Conservation (phyloP, 805 yeast species). For the Cyberlindnera americana region DNA sequence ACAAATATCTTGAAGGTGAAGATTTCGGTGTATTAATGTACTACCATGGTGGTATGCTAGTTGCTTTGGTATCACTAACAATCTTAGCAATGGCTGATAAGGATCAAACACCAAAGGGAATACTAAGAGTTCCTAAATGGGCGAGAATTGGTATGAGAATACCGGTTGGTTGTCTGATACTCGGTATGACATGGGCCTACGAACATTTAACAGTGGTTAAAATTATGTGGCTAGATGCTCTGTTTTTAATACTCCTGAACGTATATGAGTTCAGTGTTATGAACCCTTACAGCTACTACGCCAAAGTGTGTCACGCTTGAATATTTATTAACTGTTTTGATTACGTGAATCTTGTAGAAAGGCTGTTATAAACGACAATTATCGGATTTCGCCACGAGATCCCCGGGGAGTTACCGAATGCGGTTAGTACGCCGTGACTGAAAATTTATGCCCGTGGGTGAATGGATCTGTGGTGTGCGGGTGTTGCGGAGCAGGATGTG, state of each 20-base stretch:
- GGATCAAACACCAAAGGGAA: slow-evolving; percentile 37
- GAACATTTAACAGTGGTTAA: slow-evolving; percentile 32
- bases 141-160: slow-evolving; percentile 39
- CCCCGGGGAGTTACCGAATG: too few relatives aligned
- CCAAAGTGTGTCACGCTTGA: background rate
- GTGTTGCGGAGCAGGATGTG: too few relatives aligned
- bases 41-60: slow-evolving; percentile 51
- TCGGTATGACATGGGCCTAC: slow-evolving; percentile 43
- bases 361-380: too few relatives aligned
- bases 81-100: slow-evolving; percentile 43
- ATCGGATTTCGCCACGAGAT: too few relatives aligned
- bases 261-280: slow-evolving; percentile 37
- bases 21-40: slow-evolving; percentile 44
- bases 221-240: slow-evolving; percentile 41
- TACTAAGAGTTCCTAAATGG: slow-evolving; percentile 32
- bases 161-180: slow-evolving; percentile 37
- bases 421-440: too few relatives aligned
- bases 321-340: too few relatives aligned
- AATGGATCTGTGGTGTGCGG: too few relatives aligned
- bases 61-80: slow-evolving; percentile 38
- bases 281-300: slow-evolving; percentile 18
- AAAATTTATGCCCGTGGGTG: too few relatives aligned
- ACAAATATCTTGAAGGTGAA: slow-evolving; percentile 22
- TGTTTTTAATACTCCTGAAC: slow-evolving; percentile 32
- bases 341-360: too few relatives aligned